Evolutionary conservation across 2,329 filamentous ascomycete species (phyloP), one percentile per base, ranked within the genome.

Genomic region (Colletotrichum costaricense): DNA sequence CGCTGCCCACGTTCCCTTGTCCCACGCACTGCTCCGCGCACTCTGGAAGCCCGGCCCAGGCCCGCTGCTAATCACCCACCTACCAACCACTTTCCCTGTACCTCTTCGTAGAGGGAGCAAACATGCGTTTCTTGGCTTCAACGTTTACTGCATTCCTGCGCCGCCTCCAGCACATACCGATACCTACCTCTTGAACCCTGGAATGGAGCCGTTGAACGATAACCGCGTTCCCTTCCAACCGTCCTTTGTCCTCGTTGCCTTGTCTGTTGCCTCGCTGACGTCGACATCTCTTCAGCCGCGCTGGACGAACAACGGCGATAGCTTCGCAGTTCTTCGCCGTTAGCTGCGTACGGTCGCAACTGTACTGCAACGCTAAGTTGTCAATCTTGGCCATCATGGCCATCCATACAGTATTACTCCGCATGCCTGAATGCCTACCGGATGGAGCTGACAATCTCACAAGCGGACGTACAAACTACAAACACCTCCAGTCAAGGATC

Each of bases 101-200:
- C 11, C 69, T 54, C 42, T 49, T 22, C 42, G 8, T 42, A 55
- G 52, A 69, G 46, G 38, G 46, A 69, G 69, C 69, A 72, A 69
- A 72, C 58, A 69, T 58, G 65, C 65, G 24, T 52, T 33, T 46
- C 58, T 69, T 57, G 65, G 69, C 69, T 26, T 46, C 56, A 58
- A 58, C 65, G 65, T 69, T 63, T 69, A 38, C 57, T 12, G 69
- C 52, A 69, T 72, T 72, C 69, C 58, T 63, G 26, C 28, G 58
- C 38, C 49, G n/a, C 30, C 22, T 63, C 28, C 60, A 52, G 33
- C 24, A 35, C 26, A 16, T 26, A 33, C 22, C 49, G 42, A 4
- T 49, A 22, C 19, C 19, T 49, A 22, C 42, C 19, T 49, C 19
- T 49, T 52, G 24, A 24, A 54, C 28, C 24, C 67, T 46, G 46